phyloP scores from a whole-genome alignment of 371 early-diverging fungal species.

The Zopfochytrium polystomum region DNA sequence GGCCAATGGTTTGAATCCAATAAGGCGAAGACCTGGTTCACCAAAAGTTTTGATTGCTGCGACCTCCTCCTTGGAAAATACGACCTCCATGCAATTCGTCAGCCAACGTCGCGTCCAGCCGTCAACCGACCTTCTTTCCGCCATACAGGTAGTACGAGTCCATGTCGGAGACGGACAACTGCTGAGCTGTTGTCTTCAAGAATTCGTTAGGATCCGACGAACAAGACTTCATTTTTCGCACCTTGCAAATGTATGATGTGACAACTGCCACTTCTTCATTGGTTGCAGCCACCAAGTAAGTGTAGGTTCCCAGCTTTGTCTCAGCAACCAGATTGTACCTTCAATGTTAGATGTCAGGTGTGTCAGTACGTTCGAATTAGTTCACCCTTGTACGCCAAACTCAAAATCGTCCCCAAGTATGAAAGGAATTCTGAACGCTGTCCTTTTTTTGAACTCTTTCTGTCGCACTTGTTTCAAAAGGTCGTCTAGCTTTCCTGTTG shows the following conservation, averaged over 20 bases:
- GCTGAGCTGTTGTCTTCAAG: conserved; percentile 48
- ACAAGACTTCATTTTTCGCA: conserved; percentile 14
- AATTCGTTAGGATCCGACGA: conserved; percentile 36
- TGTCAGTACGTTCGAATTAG: not conserved
- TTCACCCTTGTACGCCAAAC: conserved; percentile 62
- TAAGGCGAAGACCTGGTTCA: conserved; percentile 58
- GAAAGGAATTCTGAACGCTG: conserved; percentile 53
- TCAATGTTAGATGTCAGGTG: not conserved
- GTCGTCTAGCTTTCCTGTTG: conserved; percentile 41
- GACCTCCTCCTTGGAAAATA: conserved; percentile 62
- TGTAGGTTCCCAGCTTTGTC: conserved; percentile 43
- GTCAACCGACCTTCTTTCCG: conserved; percentile 45
- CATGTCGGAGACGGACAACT: conserved; percentile 53
- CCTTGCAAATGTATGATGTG: conserved; percentile 57
- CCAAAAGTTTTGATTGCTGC: conserved; percentile 44
- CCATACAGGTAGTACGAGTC: conserved; percentile 58
- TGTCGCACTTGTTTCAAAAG: conserved; percentile 49
- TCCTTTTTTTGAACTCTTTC: conserved; percentile 58
- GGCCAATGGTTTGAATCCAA: conserved; percentile 61
- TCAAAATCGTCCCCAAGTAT: conserved; percentile 51
- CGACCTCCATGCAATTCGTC: conserved; percentile 28
- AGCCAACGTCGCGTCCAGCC: not conserved
- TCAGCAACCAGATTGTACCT: conserved; percentile 56
- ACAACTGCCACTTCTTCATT: conserved; percentile 55
- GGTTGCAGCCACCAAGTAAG: conserved; percentile 49